Base-by-base conservation (phyloP, 192 early-diverging fungal genomes). In the Podila minutissima region DNA sequence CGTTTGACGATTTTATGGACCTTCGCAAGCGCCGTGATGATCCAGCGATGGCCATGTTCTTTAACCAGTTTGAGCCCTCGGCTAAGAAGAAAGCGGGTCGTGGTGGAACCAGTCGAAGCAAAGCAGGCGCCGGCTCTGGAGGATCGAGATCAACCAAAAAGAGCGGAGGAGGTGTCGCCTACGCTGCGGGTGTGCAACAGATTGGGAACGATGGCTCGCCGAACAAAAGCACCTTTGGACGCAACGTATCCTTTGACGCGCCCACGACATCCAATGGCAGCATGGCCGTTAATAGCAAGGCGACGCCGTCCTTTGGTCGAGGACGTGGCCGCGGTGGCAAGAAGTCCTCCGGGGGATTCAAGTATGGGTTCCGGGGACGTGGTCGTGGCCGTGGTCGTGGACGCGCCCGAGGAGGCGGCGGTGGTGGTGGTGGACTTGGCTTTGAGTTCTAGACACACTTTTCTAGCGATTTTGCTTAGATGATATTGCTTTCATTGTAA, bases 11-110 rank as follows among this genome's bases (percentile, higher is more conserved):
- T 31, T 68, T 76, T 66, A 53, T 83, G 7, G 74, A 75, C 49
- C 51, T 83, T 35, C 38, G 74, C 10, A 51, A 76, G 38, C 69
- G 67, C 20, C 74, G 74, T 0, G 65, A 76, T 31, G 69, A 75
- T 31, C 82, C 82, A 3, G 50, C 63, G 3, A 22, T 75, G 28
- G 82, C 74, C 6, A 71, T 76, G 70, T 83, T 72, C 62, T 83
- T 83, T 72, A 74, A 75, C 1, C 82, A 83, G 31, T 68, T 83
- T 49, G 53, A 53, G 33, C 70, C 53, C 0, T n/a, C 20, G n/a
- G 24, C 9, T 9, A 55, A 26, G 53, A 55, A 55, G 53, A 55
- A 55, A 55, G 53, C 9, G 10, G 35, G 35, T 10, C 35, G 53
- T 24, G 53, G 53, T 24, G 17, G 53, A 9, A 17, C 13, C 22